Percentiles rank a stretch among this genome's conserved stretches.
Evolutionary conservation across 345 rosid genomes (phyloP).

Genomic region (Eucalyptus curtisii): DNA sequence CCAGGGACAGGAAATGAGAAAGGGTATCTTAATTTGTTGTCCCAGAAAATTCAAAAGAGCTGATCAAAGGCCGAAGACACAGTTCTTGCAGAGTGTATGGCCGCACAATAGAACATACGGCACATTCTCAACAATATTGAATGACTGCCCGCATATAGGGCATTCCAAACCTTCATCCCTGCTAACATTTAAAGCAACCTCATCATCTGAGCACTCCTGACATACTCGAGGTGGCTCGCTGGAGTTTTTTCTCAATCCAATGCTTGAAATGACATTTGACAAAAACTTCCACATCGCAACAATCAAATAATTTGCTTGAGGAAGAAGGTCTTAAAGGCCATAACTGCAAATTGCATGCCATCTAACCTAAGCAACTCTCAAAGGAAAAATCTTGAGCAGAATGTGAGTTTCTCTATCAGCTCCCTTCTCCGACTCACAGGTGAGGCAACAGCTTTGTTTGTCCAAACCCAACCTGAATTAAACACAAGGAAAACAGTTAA

Average conservation of each 20-base stretch:
- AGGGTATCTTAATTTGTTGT: constrained; percentile 17
- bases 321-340: background rate
- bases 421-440: background rate
- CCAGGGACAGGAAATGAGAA: constrained; percentile 32
- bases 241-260: constrained; percentile 1
- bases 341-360: background rate
- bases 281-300: constrained; percentile 2
- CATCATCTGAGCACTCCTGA: constrained; percentile 28
- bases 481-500: background rate
- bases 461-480: background rate
- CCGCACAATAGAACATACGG: constrained; percentile 30
- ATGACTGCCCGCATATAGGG: constrained; percentile 29
- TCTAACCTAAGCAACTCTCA: background rate
- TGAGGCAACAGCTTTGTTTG: background rate
- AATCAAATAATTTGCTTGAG: background rate
- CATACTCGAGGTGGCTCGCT: background rate
- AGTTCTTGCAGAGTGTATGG: constrained; percentile 28
- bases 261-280: constrained; percentile 1
- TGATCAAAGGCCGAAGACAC: constrained; percentile 14
- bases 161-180: constrained; percentile 32
- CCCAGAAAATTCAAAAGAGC: constrained; percentile 17
- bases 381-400: background rate
- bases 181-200: background rate
- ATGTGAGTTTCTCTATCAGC: background rate
- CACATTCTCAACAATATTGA: constrained; percentile 32